Conservation (phyloP, 768 basidiomycete genomes). For the Mrakia frigida region DNA sequence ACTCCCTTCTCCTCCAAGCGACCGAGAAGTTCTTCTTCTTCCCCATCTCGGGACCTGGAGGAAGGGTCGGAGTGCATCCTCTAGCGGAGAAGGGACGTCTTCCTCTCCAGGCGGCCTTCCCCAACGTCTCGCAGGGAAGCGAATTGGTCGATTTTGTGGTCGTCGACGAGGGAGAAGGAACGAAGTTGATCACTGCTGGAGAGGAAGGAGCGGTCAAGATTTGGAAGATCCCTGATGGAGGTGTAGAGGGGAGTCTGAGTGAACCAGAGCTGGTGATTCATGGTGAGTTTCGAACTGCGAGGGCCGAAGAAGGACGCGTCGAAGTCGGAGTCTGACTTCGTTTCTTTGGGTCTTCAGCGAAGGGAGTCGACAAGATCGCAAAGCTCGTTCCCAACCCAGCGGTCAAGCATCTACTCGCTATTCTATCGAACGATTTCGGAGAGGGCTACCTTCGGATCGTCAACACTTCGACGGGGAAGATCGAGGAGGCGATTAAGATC, state of each 20-base stretch:
- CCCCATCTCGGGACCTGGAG: constrained; percentile 46
- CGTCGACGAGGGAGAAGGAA: constrained; percentile 31
- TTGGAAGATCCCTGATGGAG: constrained; percentile 38
- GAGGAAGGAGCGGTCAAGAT: constrained; percentile 44
- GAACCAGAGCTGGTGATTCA: constrained; percentile 37
- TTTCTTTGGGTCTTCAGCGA: background rate
- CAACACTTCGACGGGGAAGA: constrained; percentile 36
- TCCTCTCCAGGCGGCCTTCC: constrained; percentile 37
- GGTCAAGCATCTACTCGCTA: constrained; percentile 40
- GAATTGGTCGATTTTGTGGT: constrained; percentile 43
- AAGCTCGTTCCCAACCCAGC: constrained; percentile 43
- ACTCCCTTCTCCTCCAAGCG: constrained; percentile 43
- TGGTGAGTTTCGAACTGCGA: constrained; percentile 34
- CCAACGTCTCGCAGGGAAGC: constrained; percentile 39
- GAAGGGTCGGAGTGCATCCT: constrained; percentile 43
- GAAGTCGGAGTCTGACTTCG: background rate
- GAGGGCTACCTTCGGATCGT: constrained; percentile 39
- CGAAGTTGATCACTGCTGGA: constrained; percentile 40
- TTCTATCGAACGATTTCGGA: constrained; percentile 43
- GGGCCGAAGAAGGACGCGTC: background rate
- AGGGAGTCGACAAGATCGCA: constrained; percentile 40
- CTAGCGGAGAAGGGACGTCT: constrained; percentile 42
- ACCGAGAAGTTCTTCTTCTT: constrained; percentile 42
- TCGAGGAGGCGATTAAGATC: constrained; percentile 33
- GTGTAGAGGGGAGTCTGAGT: constrained; percentile 36